Evolutionary conservation across 106 monocot genomes (phyloP), one percentile per base, ranked within the genome.

Genomic region (Posidonia australis): DNA sequence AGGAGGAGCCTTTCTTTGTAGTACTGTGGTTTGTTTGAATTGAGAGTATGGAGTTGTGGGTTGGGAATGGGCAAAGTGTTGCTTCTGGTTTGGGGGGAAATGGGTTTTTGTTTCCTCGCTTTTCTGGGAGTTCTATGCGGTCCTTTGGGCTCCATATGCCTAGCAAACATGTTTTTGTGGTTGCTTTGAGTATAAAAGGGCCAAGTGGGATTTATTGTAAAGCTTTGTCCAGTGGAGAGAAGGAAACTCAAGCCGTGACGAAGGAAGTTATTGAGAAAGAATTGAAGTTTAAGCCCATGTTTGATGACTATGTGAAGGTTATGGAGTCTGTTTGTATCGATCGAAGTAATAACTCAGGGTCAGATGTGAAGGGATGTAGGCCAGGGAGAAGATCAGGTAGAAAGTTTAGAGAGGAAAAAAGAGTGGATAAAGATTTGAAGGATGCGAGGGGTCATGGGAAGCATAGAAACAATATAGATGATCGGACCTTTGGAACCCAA

Each of bases 261-360:
- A 49, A 64, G 51, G 60, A 56, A 27, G 19, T 74, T 58, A 28
- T 90, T 1, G 86, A 82, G 77, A 84, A 90, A 65, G 94, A 90
- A 43, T 58, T 84, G 20, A 72, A 61, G 10, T 90, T 96, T 70
- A 82, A 60, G 64, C 90, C 94, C 47, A 53, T 80, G n/a, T 96
- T 96, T 49, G 60, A 65, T 70, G 90, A 96, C 60, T 96, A 96
- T 78, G 75, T 90, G 57, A 90, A 87, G 72, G 72, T 84, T 51
- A 76, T 87, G 86, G 86, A 87, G 74, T 84, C 90, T 13, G 74
- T 84, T 48, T 79, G 57, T 43, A 78, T 69, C 1, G 90, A 87
- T 17, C 41, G 86, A 69, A 77, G 70, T 21, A 78, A 69, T 28
- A 62, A 58, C 36, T 49, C 23, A 19, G 32, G 41, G 30, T 63